phyloP scores from a whole-genome alignment of 2,329 filamentous ascomycete species.

The Xylaria sp. region DNA sequence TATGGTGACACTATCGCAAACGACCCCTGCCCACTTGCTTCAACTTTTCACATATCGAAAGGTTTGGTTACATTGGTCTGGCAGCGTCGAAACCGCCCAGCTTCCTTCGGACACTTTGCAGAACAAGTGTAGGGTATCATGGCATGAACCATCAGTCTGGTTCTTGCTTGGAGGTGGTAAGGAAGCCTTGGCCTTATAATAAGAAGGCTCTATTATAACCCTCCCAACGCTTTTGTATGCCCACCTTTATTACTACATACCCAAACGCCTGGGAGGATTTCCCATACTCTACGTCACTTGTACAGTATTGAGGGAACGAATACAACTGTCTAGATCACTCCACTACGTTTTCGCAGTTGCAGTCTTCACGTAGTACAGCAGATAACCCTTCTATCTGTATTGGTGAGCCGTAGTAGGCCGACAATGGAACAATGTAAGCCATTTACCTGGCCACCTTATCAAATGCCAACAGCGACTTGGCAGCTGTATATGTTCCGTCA shows the following conservation, averaged over 20 bases:
- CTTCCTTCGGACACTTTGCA: constrained; percentile 18
- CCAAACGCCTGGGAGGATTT: constrained; percentile 25
- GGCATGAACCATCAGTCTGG: constrained; percentile 30
- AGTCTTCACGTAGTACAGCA: neutral
- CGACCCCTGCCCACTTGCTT: constrained; percentile 14
- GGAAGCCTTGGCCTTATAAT: constrained; percentile 11
- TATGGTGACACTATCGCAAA: constrained; percentile 13
- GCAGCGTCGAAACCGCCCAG: constrained; percentile 29
- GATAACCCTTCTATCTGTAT: neutral
- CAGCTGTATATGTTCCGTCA: no score
- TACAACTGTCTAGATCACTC: constrained; percentile 18
- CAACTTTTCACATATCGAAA: constrained; percentile 29
- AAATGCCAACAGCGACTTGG: neutral
- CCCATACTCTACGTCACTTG: constrained; percentile 1
- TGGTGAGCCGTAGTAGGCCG: neutral
- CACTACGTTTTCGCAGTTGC: constrained; percentile 5
- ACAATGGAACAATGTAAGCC: neutral
- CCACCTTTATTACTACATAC: constrained; percentile 17
- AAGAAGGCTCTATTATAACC: constrained; percentile 15
- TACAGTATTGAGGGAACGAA: constrained; percentile 14
- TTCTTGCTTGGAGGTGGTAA: constrained; percentile 6
- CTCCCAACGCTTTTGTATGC: constrained; percentile 8
- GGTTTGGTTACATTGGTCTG: constrained; percentile 33
- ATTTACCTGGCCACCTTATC: neutral
- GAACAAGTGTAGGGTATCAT: constrained; percentile 21